Evolutionary conservation across 2,329 filamentous ascomycete species (phyloP).

Genomic region (Verticillium isaacii): DNA sequence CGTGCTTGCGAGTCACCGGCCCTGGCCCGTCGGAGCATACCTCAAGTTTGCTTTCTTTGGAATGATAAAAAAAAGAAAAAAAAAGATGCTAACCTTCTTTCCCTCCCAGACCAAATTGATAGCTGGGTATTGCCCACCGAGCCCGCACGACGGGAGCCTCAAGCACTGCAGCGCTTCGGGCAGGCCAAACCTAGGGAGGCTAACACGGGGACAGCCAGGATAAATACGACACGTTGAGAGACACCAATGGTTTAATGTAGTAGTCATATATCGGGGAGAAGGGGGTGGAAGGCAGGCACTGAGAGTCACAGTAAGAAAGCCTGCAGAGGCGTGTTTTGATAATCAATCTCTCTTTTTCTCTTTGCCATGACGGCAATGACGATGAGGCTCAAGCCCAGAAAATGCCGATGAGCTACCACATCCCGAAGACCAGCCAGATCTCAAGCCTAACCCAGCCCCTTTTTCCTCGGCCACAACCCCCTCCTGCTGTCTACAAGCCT

Average conservation of each 20-base stretch:
- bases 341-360: neutral
- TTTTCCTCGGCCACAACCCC: no score
- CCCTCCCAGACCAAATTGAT: slow-evolving; percentile 60
- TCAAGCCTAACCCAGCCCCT: no score
- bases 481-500: no score
- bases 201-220: neutral
- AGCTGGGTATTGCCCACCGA: slow-evolving; percentile 74
- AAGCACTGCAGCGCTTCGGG: neutral
- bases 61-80: neutral
- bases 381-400: neutral
- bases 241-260: neutral
- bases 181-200: neutral
- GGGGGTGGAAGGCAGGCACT: neutral
- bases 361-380: neutral
- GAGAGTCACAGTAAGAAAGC: neutral
- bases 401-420: no score
- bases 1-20: neutral
- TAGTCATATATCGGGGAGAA: neutral
- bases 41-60: neutral
- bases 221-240: neutral
- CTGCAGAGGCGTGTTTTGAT: neutral
- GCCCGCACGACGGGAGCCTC: no score
- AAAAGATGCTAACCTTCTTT: neutral
- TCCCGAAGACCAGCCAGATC: no score
- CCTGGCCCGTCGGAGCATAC: neutral